Evolutionary conservation across 2,329 filamentous ascomycete genomes (phyloP).

Genomic region (Botrytis squamosa): DNA sequence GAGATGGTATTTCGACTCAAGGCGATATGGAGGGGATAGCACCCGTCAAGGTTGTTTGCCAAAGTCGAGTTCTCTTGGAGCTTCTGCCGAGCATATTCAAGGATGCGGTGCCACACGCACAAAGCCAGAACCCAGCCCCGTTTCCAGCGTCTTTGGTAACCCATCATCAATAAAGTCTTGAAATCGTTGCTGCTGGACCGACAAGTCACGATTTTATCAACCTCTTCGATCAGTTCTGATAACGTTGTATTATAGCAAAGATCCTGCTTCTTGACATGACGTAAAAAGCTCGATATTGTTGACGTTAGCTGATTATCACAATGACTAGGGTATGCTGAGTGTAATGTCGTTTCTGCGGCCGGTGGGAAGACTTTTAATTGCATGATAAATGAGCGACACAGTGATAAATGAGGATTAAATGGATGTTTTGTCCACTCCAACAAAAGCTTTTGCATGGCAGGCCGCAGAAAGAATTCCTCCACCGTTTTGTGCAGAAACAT

Average conservation of each 20-base stretch:
- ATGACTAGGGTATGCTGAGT: too few relatives aligned
- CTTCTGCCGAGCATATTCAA: not conserved
- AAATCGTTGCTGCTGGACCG: not conserved
- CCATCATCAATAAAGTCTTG: not conserved
- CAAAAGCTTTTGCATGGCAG: not conserved
- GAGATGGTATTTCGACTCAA: fast-evolving
- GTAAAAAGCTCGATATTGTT: not conserved
- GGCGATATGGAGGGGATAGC: not conserved
- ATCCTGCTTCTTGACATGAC: not conserved
- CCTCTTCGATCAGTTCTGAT: not conserved
- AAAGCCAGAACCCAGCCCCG: not conserved
- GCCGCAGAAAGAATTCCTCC: not conserved
- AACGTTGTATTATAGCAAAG: not conserved
- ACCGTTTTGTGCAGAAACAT: not conserved
- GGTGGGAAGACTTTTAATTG: not conserved
- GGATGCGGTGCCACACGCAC: not conserved
- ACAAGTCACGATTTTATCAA: not conserved
- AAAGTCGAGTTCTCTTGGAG: not conserved
- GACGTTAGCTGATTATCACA: not conserved
- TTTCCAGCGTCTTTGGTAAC: not conserved
- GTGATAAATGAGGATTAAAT: not conserved
- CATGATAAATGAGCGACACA: not conserved
- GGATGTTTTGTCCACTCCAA: too few relatives aligned
- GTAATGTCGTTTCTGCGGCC: too few relatives aligned
- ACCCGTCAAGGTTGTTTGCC: not conserved